Percentiles rank a stretch among this genome's conserved stretches.
phyloP scores from a whole-genome alignment of 169 alveolate species.

The Plasmodium yoelii region DNA sequence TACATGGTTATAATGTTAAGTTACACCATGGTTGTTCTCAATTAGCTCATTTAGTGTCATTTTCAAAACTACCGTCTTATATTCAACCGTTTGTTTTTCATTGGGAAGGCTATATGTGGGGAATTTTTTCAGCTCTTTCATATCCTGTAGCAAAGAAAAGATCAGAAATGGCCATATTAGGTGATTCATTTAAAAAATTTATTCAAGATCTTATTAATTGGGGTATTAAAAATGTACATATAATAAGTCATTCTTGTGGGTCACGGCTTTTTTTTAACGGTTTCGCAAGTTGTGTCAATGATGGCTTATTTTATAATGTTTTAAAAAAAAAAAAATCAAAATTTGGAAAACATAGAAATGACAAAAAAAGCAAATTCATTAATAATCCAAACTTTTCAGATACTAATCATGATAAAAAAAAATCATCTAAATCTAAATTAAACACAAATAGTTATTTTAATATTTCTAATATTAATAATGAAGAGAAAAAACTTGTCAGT shows the following conservation, averaged over 20 bases:
- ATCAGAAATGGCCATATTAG: constrained; percentile 78
- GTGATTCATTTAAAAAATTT: constrained; percentile 80
- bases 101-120: constrained; percentile 88
- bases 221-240: constrained; percentile 82
- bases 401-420: not conserved
- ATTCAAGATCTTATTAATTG: constrained; percentile 75
- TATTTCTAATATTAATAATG: not conserved
- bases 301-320: constrained; percentile 55
- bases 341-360: not conserved
- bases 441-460: not conserved
- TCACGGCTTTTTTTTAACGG: constrained; percentile 87
- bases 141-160: constrained; percentile 81
- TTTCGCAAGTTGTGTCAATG: constrained; percentile 73
- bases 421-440: not conserved
- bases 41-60: constrained; percentile 86
- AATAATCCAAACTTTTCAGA: not conserved
- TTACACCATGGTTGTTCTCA: constrained; percentile 87
- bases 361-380: not conserved
- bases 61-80: constrained; percentile 87
- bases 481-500: not conserved
- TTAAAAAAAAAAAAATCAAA: constrained; percentile 27
- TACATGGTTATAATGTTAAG: constrained; percentile 91
- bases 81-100: constrained; percentile 87
- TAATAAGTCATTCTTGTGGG: constrained; percentile 88
- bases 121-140: constrained; percentile 82